phyloP scores from a whole-genome alignment of 2,329 filamentous ascomycete species.

The Claviceps pazoutovae region DNA sequence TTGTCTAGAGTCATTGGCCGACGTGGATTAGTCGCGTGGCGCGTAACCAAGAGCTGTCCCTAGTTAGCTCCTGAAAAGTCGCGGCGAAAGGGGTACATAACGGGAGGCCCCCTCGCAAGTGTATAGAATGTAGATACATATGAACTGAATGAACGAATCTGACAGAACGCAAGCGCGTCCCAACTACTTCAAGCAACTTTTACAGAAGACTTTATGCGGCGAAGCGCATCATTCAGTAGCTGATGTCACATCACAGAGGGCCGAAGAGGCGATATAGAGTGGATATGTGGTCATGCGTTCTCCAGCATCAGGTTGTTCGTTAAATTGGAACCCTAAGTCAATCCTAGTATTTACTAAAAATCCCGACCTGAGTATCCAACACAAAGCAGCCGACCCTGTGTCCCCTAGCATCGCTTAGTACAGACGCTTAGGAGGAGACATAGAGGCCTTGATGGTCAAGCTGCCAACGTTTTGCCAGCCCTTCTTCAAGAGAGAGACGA shows the following conservation, averaged over 20 bases:
- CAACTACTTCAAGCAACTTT: neutral
- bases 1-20: constrained; percentile 52
- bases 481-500: constrained; percentile 99
- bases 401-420: constrained; percentile 52
- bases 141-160: too few species aligned
- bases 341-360: constrained; percentile 1
- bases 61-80: neutral
- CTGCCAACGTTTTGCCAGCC: constrained; percentile 99
- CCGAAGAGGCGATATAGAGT: neutral
- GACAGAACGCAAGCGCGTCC: too few species aligned
- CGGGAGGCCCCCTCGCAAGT: neutral
- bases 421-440: constrained; percentile 95
- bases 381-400: constrained; percentile 9
- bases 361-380: neutral
- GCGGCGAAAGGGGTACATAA: neutral
- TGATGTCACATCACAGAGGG: neutral
- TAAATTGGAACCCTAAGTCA: constrained; percentile 5
- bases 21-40: constrained; percentile 47
- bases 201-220: neutral
- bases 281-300: neutral
- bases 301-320: neutral
- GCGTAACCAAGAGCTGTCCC: constrained; percentile 47
- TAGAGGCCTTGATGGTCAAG: constrained; percentile 99
- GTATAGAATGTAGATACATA: neutral
- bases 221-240: neutral